phyloP scores from a whole-genome alignment of 1,284 basidiomycete genomes.

The Microbotryum scabiosae region DNA sequence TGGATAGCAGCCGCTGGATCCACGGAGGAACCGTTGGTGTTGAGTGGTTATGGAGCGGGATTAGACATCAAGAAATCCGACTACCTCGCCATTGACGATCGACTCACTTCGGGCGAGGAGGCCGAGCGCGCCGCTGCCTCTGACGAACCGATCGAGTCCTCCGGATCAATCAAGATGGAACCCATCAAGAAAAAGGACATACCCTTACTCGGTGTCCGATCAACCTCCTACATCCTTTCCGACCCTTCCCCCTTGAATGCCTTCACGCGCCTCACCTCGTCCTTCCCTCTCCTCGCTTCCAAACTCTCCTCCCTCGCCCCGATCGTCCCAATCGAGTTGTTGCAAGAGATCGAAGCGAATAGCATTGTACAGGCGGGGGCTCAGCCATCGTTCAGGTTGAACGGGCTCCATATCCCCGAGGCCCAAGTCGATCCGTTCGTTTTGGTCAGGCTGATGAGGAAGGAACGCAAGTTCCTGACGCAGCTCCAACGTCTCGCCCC shows the following conservation, averaged over 20 bases:
- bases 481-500: slow-evolving; percentile 51
- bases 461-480: slow-evolving; percentile 54
- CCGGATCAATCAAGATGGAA: slow-evolving; percentile 17
- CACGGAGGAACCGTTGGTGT: slow-evolving; percentile 38
- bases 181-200: slow-evolving; percentile 27
- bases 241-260: slow-evolving; percentile 54
- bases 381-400: slow-evolving; percentile 61
- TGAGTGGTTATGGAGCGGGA: slow-evolving; percentile 84
- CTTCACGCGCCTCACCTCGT: slow-evolving; percentile 65
- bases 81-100: slow-evolving; percentile 86
- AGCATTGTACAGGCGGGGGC: background rate
- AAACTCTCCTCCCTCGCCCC: slow-evolving; percentile 48
- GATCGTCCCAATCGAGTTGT: slow-evolving; percentile 37
- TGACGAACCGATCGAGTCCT: background rate
- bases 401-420: slow-evolving; percentile 58
- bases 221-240: slow-evolving; percentile 60
- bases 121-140: background rate
- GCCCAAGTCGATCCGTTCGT: slow-evolving; percentile 61
- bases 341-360: slow-evolving; percentile 47
- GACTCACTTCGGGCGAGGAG: slow-evolving; percentile 37
- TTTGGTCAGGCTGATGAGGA: slow-evolving; percentile 60
- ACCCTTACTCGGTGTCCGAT: slow-evolving; percentile 58
- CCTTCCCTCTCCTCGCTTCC: slow-evolving; percentile 71
- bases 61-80: slow-evolving; percentile 95
- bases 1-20: slow-evolving; percentile 34